Conservation (phyloP, 2,329 filamentous ascomycete species). For the Alternaria alternata region DNA sequence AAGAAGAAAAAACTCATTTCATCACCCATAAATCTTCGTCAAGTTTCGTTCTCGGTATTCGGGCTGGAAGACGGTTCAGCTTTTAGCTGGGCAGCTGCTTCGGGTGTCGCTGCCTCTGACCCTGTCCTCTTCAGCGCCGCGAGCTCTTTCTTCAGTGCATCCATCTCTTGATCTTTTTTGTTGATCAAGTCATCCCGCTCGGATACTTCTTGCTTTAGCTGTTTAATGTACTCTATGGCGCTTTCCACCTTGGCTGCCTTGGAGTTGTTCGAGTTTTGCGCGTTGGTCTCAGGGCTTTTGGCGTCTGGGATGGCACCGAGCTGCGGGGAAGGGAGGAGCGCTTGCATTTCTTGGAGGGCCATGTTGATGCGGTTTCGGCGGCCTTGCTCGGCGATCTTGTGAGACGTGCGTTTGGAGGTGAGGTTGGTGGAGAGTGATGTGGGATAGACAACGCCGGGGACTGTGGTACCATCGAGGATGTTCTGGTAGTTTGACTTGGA, state of each 20-base stretch:
- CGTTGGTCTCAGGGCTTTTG: slow-evolving; percentile 50
- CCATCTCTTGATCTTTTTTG: slow-evolving; percentile 70
- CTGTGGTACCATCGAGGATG: slow-evolving; percentile 88
- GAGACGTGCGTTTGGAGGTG: slow-evolving; percentile 94
- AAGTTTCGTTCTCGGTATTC: slow-evolving; percentile 21
- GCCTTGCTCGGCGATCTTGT: slow-evolving; percentile 98
- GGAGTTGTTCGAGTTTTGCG: slow-evolving; percentile 61
- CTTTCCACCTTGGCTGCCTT: slow-evolving; percentile 98
- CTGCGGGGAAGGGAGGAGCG: slow-evolving; percentile 72
- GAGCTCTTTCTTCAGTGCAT: slow-evolving; percentile 60
- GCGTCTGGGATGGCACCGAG: slow-evolving; percentile 38
- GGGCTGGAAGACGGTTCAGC: slow-evolving; percentile 24
- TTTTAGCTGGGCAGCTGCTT: slow-evolving; percentile 19
- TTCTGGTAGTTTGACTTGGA: slow-evolving; percentile 99
- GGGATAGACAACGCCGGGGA: slow-evolving; percentile 90
- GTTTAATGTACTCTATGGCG: slow-evolving; percentile 94
- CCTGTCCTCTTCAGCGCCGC: slow-evolving; percentile 37
- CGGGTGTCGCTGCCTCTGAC: slow-evolving; percentile 20
- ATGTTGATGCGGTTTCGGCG: slow-evolving; percentile 94
- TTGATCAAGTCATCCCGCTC: slow-evolving; percentile 70
- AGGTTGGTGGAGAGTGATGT: slow-evolving; percentile 91
- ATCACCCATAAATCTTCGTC: slow-evolving; percentile 6
- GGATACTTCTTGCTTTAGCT: slow-evolving; percentile 76
- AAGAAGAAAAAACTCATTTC: neutral
- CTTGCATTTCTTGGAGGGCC: slow-evolving; percentile 89